These are phyloP conservation scores for Sporisorium sorghi DNA, from an alignment of 1,284 basidiomycete genomes.

Conservation along the genomic window DNA sequence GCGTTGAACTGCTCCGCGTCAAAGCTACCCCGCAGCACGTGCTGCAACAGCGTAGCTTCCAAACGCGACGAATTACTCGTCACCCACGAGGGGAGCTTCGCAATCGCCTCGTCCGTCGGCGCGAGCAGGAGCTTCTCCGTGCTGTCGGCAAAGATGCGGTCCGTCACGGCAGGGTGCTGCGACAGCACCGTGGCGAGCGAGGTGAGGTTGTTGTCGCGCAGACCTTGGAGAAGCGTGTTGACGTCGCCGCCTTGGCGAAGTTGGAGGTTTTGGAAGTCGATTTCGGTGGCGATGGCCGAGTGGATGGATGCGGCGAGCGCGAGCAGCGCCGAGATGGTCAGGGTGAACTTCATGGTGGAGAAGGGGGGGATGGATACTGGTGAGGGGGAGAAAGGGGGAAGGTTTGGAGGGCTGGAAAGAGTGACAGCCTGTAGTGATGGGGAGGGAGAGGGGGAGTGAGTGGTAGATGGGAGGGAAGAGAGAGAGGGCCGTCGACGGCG, in stretches of 20 bases:
- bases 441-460: constrained; percentile 16
- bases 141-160: constrained; percentile 46
- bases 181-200: constrained; percentile 44
- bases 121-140: constrained; percentile 48
- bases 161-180: constrained; percentile 43
- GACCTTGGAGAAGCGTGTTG: constrained; percentile 42
- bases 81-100: constrained; percentile 43
- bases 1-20: constrained; percentile 31
- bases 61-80: constrained; percentile 47
- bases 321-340: constrained; percentile 20
- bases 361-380: constrained; percentile 1
- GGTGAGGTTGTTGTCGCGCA: constrained; percentile 51
- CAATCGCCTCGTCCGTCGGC: constrained; percentile 48
- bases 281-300: constrained; percentile 18
- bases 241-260: constrained; percentile 47
- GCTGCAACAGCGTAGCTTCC: constrained; percentile 53
- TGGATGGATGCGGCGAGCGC: constrained; percentile 17
- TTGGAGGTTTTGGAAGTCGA: constrained; percentile 35
- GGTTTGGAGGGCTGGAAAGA: constrained; percentile 38
- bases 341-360: constrained; percentile 36
- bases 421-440: constrained; percentile 27
- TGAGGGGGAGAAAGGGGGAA: background rate
- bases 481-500: background rate
- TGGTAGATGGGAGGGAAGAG: constrained; percentile 2
- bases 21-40: constrained; percentile 50